Conservation (phyloP, 2,329 filamentous ascomycete species). For the Trichoderma koningiopsis region DNA sequence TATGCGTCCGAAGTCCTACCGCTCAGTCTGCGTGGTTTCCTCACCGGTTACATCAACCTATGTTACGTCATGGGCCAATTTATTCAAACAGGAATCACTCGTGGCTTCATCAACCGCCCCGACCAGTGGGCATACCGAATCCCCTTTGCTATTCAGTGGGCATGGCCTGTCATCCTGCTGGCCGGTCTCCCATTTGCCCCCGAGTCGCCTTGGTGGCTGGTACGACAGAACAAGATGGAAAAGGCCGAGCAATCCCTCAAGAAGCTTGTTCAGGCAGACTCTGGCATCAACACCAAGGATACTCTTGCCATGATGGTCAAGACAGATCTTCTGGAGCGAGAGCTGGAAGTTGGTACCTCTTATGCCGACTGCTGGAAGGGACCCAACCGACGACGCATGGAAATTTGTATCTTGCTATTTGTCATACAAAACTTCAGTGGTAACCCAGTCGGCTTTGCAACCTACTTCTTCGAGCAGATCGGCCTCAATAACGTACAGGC, state of each 20-base stretch:
- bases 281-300: constrained; percentile 21
- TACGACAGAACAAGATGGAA: constrained; percentile 25
- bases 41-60: constrained; percentile 50
- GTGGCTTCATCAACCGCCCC: constrained; percentile 34
- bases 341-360: constrained; percentile 40
- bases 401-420: constrained; percentile 42
- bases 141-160: constrained; percentile 53
- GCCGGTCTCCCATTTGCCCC: constrained; percentile 46
- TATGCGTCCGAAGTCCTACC: constrained; percentile 51
- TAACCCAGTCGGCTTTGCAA: constrained; percentile 28
- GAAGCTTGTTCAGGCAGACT: constrained; percentile 17
- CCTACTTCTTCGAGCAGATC: constrained; percentile 30
- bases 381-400: constrained; percentile 51
- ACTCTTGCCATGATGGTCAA: constrained; percentile 45
- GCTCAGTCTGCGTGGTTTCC: constrained; percentile 44
- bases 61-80: constrained; percentile 52
- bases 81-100: constrained; percentile 41
- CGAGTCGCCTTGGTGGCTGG: constrained; percentile 35
- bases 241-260: constrained; percentile 14
- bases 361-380: constrained; percentile 50
- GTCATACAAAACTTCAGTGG: constrained; percentile 29
- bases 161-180: constrained; percentile 48
- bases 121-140: constrained; percentile 50
- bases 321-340: constrained; percentile 45
- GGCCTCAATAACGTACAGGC: constrained; percentile 27